These are phyloP conservation scores for Saccharomycopsis fodiens DNA, from an alignment of 805 yeast species.

Conservation along the genomic window DNA sequence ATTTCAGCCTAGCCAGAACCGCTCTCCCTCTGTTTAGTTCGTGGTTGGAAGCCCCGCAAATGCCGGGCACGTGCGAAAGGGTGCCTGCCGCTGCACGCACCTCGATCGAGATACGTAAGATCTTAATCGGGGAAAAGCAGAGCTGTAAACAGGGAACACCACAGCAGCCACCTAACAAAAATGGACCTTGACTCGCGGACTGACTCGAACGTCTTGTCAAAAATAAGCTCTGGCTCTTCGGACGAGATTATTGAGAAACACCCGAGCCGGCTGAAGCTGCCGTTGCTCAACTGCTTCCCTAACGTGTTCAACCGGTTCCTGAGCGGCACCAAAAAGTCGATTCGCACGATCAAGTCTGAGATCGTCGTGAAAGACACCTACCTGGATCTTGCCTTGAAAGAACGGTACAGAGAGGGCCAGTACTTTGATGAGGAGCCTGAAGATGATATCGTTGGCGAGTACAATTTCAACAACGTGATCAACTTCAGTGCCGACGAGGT, in stretches of 20 bases:
- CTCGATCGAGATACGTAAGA: no score
- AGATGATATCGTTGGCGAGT: background rate
- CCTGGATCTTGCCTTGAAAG: background rate
- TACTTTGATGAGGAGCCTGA: background rate
- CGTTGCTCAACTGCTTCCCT: slow-evolving; percentile 11
- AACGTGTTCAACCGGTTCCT: slow-evolving; percentile 11
- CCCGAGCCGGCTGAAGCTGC: background rate
- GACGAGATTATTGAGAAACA: background rate
- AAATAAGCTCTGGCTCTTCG: background rate
- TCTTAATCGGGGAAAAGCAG: no score
- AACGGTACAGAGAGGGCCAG: background rate
- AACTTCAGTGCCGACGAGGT: slow-evolving; percentile 16
- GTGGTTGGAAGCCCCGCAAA: no score
- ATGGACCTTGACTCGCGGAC: no score
- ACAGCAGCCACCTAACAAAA: no score
- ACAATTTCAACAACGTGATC: slow-evolving; percentile 16
- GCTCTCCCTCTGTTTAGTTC: no score
- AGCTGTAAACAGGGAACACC: no score
- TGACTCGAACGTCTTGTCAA: background rate
- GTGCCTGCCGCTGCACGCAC: no score
- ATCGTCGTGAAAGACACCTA: slow-evolving; percentile 1
- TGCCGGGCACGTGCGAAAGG: no score
- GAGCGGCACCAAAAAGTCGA: slow-evolving; percentile 5
- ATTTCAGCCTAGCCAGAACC: no score
- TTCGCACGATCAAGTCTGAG: slow-evolving; percentile 2